A percentile compares a stretch with the other conserved stretches of the same genome.
phyloP scores from a whole-genome alignment of 352 stramenopile species.

The Phytophthora nicotianae region DNA sequence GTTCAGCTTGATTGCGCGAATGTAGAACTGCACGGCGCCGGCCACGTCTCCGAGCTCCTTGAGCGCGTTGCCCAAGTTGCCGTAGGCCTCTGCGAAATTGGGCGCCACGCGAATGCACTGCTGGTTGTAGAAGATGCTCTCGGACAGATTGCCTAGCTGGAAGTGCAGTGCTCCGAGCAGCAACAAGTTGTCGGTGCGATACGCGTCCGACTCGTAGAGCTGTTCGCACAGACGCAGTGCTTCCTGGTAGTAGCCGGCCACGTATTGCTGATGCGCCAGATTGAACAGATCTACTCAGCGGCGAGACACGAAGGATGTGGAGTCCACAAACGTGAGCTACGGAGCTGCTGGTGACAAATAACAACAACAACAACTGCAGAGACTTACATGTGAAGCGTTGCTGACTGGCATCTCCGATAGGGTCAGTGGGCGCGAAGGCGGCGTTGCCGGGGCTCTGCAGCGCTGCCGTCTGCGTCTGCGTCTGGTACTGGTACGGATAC shows the following conservation, averaged over 20 bases:
- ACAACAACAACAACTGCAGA: background rate
- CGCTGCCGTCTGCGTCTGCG: constrained; percentile 29
- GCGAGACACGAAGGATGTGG: background rate
- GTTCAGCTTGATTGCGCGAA: constrained; percentile 93
- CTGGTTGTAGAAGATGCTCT: constrained; percentile 96
- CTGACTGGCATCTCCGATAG: constrained; percentile 45
- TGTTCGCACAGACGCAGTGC: constrained; percentile 85
- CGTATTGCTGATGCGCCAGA: constrained; percentile 85
- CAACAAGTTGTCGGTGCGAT: constrained; percentile 91
- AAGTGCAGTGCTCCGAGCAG: constrained; percentile 94
- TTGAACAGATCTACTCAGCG: constrained; percentile 62
- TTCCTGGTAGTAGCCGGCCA: constrained; percentile 89
- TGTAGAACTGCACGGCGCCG: constrained; percentile 93
- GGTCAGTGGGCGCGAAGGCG: constrained; percentile 26
- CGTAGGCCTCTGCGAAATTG: constrained; percentile 92
- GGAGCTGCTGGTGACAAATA: constrained; percentile 4
- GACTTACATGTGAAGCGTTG: constrained; percentile 78
- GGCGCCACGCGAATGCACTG: constrained; percentile 93
- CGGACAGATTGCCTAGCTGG: constrained; percentile 91
- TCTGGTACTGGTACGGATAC: constrained; percentile 35
- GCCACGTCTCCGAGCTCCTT: constrained; percentile 93
- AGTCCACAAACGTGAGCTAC: constrained; percentile 10
- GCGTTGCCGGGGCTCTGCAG: constrained; percentile 21
- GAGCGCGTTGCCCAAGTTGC: constrained; percentile 94
- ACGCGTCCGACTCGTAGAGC: constrained; percentile 89